Evolutionary conservation across 768 basidiomycete species (phyloP), one percentile per base, ranked within the genome.

Genomic region (Polyporus arcularius): DNA sequence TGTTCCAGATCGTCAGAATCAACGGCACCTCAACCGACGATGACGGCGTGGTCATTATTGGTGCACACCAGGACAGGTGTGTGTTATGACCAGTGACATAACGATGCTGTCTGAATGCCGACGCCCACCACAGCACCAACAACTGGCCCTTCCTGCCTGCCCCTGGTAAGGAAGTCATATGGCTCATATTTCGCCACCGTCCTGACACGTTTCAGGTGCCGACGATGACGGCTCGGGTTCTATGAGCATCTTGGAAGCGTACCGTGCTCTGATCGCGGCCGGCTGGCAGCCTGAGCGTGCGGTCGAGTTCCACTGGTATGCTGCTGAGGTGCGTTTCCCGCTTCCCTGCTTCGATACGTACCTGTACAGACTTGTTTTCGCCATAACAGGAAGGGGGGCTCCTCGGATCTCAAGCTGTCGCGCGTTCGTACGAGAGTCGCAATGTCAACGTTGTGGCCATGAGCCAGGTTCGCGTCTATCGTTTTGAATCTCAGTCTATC

Each of bases 361-460:
- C 11, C 18, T 31, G 31, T 53, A 57, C 42, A 52, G 26, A 38
- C 32, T 8, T 42, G 10, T 40, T 11, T 49, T 26, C 38, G 41
- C 40, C 35, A 18, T 28, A 46, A n/a, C 65, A 90, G 90, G 91
- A 93, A 76, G 89, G 85, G 53, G 92, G 92, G 12, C 82, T 94
- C 40, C 84, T 94, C 55, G 95, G 95, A 42, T 94, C 91, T 40
- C 94, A 96, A 74, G 95, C 94, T 16, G 83, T 98, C 53, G 94
- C 94, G 40, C 78, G 80, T 66, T 81, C 83, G 61, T 97, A 96
- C 70, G 85, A 85, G 68, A 70, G 76, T 26, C 81, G 81, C 58
- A 76, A 75, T 6, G 81, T 82, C 55, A 86, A 89, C 67, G 89
- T 94, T 62, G 74, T 88, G 65, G 91, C 88, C 52, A 93, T 93